Base-by-base conservation (phyloP, 441 rosid species). In the Daphne laureola region DNA sequence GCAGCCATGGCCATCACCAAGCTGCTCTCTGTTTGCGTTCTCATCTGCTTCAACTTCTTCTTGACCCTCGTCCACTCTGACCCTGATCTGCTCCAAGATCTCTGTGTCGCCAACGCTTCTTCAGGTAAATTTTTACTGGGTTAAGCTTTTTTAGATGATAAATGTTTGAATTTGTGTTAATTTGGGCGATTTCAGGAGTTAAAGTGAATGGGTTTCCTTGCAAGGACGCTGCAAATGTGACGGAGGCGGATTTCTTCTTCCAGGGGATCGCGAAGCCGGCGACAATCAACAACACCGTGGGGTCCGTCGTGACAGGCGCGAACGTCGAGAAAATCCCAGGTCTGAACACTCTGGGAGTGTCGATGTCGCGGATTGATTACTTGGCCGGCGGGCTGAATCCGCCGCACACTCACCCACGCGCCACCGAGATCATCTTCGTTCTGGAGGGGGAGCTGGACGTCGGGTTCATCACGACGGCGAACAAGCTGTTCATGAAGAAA, bases 401-500 rank as follows among this genome's bases (percentile, higher is more conserved):
- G 0, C 98, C 93, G 4, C 96, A 88, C 85, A 84, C 84, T 1
- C 98, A 91, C 62, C 98, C 95, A 14, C 86, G 98, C 2, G 96
- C 95, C 64, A 88, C 91, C 2, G 95, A 92, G 55, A 58, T 92
- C 4, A 63, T 79, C 18, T 92, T 78, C 53, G 87, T 92, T 18
- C 67, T 88, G 35, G 84, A 86, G 17, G 98, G 98, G 14, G 83
- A 77, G 57, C 61, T 92, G 46, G 83, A 81, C 36, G 98, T 88
- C 0, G 98, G 89, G 12, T 91, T 91, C 65, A 76, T 91, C 64
- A 91, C 96, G 17, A 86, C 94, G 3, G 76, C 69, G 35, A 76
- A 92, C 68, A 88, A 79, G 56, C 57, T 71, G 15, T 53, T 78
- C 73, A 56, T 82, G 2, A 91, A 80, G 61, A 76, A 63, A 4